Base-by-base conservation (phyloP, 148 eudicot species). In the Nepenthes mirabilis region DNA sequence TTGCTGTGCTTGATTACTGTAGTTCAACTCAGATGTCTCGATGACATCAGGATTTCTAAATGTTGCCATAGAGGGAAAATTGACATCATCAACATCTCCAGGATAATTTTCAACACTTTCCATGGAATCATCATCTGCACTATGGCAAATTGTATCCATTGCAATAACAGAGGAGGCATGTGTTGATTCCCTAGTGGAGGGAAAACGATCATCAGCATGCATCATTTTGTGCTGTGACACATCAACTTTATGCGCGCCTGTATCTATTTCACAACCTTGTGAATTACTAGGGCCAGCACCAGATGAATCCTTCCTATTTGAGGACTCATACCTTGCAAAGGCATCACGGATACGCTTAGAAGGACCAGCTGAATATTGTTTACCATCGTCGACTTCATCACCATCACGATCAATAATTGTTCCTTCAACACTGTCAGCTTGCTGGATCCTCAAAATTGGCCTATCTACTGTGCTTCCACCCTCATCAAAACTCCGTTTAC, bases 71-170 rank as follows among this genome's bases (percentile, higher is more conserved):
- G 90, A 79, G 43, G 95, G 85, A 64, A 79, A 80, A 65, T 79
- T 79, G 54, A 71, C 66, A 58, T 94, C 99, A 60, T 86, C 95
- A 62, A 81, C 67, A 73, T 80, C 89, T 70, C 76, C 95, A 58
- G 99, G 99, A 75, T 74, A 68, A 68, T 94, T 94, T 63, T 94
- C 99, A 64, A 94, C 99, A 69, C 99, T 94, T 52, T 94, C 99
- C 96, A 94, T 94, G 14, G 99, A 94, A 71, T 94, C 95, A 56
- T 82, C 74, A 57, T 80, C 95, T 50, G 63, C 83, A 78, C 78
- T 69, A 58, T 84, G 86, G 72, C 82, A 61, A 54, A 80, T 14
- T 50, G 95, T 94, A 69, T 89, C 87, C 97, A 94, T 94, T 14
- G 99, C 99, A 70, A 94, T 79, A 62, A 94, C 97, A 66, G 99